These are phyloP conservation scores for Pythium folliculosum DNA, from an alignment of 352 stramenopile species.

Conservation along the genomic window DNA sequence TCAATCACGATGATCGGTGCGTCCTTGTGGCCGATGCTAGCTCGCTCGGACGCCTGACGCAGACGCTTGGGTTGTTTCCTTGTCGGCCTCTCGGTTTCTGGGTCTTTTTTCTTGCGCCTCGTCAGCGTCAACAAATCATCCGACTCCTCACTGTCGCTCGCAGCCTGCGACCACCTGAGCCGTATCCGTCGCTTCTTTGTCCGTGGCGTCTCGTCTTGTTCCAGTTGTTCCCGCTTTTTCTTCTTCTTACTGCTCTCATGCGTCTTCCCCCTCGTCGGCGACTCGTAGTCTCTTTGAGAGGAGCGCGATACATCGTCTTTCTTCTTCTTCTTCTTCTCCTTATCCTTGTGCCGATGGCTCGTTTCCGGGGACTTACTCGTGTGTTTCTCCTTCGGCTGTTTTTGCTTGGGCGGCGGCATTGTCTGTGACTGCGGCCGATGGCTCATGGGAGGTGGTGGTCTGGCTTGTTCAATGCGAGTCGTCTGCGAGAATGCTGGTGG, in stretches of 20 bases:
- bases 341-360: neutral
- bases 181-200: slow-evolving; percentile 36
- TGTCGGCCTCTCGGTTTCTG: slow-evolving; percentile 7
- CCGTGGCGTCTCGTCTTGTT: slow-evolving; percentile 20
- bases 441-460: neutral
- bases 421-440: neutral
- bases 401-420: neutral
- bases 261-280: slow-evolving; percentile 7
- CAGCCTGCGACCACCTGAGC: slow-evolving; percentile 49
- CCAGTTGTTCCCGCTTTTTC: slow-evolving; percentile 7
- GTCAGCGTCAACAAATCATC: slow-evolving; percentile 42
- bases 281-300: neutral
- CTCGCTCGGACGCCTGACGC: neutral
- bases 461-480: neutral
- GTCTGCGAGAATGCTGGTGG: neutral
- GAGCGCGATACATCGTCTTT: neutral
- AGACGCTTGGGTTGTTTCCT: slow-evolving; percentile 6
- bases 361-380: neutral
- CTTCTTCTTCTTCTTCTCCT: slow-evolving; percentile 10
- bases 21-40: slow-evolving; percentile 11
- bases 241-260: neutral
- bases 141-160: slow-evolving; percentile 48
- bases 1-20: slow-evolving; percentile 24
- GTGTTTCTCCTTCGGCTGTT: slow-evolving; percentile 3
- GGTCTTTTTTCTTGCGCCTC: neutral